A percentile compares a stretch with the other conserved stretches of the same genome.
Conservation (phyloP, 305 asterid species). For the Coffea humblotiana region DNA sequence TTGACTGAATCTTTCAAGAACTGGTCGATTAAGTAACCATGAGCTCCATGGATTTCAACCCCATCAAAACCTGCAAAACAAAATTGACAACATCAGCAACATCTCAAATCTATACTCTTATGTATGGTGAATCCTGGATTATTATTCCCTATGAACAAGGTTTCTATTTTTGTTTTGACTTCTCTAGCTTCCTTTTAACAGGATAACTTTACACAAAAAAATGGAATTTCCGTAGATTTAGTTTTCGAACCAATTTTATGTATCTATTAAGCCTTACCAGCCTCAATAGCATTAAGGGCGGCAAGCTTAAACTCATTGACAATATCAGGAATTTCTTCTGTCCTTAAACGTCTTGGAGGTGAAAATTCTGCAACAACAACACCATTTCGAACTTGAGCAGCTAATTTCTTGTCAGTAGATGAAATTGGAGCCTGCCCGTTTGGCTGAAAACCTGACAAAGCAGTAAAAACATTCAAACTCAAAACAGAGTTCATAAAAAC, state of each 20-base stretch:
- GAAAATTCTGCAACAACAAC: slow-evolving; percentile 14
- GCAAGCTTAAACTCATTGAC: slow-evolving; percentile 21
- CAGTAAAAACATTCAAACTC: not conserved
- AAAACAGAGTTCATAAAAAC: not conserved
- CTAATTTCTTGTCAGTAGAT: slow-evolving; percentile 22
- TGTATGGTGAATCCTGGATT: not conserved
- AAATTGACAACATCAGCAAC: not conserved
- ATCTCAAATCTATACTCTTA: not conserved
- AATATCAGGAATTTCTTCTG: slow-evolving; percentile 27
- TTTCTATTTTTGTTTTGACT: not conserved
- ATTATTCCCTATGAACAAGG: not conserved
- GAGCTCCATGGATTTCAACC: slow-evolving; percentile 19
- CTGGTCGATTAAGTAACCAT: slow-evolving; percentile 29
- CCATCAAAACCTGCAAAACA: slow-evolving; percentile 16
- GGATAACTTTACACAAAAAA: not conserved
- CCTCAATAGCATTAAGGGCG: slow-evolving; percentile 30
- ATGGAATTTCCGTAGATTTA: not conserved
- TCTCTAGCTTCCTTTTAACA: not conserved
- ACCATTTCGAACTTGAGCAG: slow-evolving; percentile 18
- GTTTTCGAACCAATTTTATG: no score
- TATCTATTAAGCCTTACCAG: slow-evolving; percentile 16
- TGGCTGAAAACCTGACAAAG: slow-evolving; percentile 56
- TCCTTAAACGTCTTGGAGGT: slow-evolving; percentile 21
- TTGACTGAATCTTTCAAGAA: slow-evolving; percentile 25
- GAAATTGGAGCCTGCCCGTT: slow-evolving; percentile 25